These are phyloP conservation scores for Fusarium algeriense DNA, from an alignment of 2,329 filamentous ascomycete species.

Conservation along the genomic window DNA sequence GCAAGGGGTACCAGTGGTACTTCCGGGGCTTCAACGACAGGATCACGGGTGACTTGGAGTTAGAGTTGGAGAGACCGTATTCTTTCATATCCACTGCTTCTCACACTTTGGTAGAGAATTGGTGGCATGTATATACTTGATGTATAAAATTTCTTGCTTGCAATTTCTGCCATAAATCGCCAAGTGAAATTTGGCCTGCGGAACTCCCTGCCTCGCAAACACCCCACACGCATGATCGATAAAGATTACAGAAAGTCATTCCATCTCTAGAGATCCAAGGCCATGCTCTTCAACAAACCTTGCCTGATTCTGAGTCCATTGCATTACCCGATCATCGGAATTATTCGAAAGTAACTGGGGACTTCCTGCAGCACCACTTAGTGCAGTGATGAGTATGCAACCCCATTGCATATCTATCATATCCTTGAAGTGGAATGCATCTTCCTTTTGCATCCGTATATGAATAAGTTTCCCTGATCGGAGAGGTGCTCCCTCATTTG, in stretches of 20 bases:
- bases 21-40: slow-evolving; percentile 36
- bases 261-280: too few relatives aligned
- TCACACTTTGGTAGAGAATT: neutral
- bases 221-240: too few relatives aligned
- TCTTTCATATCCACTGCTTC: slow-evolving; percentile 46
- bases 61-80: neutral
- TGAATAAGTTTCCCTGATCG: neutral
- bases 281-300: neutral
- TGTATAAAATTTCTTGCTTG: slow-evolving; percentile 14
- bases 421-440: neutral
- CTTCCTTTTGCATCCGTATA: neutral
- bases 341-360: neutral
- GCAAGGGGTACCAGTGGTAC: slow-evolving; percentile 43
- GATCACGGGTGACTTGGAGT: neutral
- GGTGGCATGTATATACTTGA: slow-evolving; percentile 13
- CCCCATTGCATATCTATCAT: neutral
- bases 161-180: neutral
- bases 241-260: too few relatives aligned
- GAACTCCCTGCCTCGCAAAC: too few relatives aligned
- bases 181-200: too few relatives aligned
- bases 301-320: neutral
- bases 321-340: neutral
- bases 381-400: neutral
- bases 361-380: neutral
- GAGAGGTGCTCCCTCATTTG: neutral